Conservation (phyloP, 2,329 filamentous ascomycete genomes). For the Sordariomycetes sp. region DNA sequence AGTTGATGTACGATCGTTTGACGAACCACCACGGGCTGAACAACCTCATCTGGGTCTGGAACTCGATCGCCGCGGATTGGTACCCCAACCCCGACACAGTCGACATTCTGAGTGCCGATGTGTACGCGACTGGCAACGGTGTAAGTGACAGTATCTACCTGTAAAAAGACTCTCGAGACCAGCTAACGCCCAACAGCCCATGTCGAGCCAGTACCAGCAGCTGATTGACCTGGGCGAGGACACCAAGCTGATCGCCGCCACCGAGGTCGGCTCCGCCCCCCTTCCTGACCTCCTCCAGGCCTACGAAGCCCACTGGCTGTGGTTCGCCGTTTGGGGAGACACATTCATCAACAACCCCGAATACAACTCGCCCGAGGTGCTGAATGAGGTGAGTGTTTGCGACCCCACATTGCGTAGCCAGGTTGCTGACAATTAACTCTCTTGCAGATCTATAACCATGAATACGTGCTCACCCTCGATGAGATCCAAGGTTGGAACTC, state of each 20-base stretch:
- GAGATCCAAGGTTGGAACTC: conserved; percentile 25
- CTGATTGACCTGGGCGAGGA: conserved; percentile 30
- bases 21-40: conserved; percentile 32
- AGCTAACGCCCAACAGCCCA: conserved; percentile 17
- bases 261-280: conserved; percentile 37
- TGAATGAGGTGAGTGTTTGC: conserved; percentile 20
- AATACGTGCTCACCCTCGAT: conserved; percentile 22
- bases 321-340: conserved; percentile 35
- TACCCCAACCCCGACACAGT: conserved; percentile 36
- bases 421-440: not conserved
- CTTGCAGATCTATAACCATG: conserved; percentile 17
- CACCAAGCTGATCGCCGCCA: conserved; percentile 35
- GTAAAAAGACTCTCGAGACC: not conserved
- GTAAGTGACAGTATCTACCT: conserved; percentile 14
- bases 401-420: not conserved
- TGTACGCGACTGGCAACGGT: conserved; percentile 33
- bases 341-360: conserved; percentile 29
- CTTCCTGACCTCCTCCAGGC: conserved; percentile 28
- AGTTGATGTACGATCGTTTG: conserved; percentile 32
- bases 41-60: conserved; percentile 43
- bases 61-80: conserved; percentile 32
- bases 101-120: conserved; percentile 35
- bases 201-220: conserved; percentile 32
- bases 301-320: conserved; percentile 37
- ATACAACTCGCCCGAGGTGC: conserved; percentile 29